Conservation (phyloP, 148 eudicot species). For the Rhododendron williamsianum region DNA sequence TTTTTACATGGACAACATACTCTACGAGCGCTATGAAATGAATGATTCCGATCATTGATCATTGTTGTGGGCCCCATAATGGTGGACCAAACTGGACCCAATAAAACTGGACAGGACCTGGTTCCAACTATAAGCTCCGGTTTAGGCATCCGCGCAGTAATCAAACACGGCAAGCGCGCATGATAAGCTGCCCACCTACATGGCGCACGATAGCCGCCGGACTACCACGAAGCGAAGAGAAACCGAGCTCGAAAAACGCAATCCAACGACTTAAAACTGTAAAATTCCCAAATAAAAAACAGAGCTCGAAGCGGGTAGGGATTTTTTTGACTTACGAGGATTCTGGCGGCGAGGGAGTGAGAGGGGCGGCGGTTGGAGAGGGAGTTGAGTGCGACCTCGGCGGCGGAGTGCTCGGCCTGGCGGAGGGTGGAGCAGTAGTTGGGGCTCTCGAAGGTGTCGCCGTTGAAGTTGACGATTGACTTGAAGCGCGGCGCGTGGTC, state of each 20-base stretch:
- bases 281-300: neutral
- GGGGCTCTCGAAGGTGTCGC: conserved; percentile 20
- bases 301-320: neutral
- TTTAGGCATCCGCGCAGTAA: neutral
- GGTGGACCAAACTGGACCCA: too few relatives aligned
- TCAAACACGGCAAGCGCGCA: neutral
- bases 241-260: too few relatives aligned
- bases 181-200: conserved; percentile 2
- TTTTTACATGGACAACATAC: too few relatives aligned
- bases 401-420: conserved; percentile 24
- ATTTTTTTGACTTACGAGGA: conserved; percentile 12
- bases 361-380: conserved; percentile 18
- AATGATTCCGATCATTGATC: too few relatives aligned
- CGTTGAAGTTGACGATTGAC: conserved; percentile 20
- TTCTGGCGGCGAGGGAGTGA: conserved; percentile 19
- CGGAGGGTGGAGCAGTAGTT: conserved; percentile 21
- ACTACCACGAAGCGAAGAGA: too few relatives aligned
- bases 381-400: conserved; percentile 19
- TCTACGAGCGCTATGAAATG: too few relatives aligned
- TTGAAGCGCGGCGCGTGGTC: conserved; percentile 29
- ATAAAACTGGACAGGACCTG: neutral
- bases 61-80: too few relatives aligned
- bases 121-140: neutral
- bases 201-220: conserved; percentile 1
- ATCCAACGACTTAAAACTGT: neutral